Evolutionary conservation across 768 basidiomycete genomes (phyloP).

Genomic region (Botryobasidium botryosum): DNA sequence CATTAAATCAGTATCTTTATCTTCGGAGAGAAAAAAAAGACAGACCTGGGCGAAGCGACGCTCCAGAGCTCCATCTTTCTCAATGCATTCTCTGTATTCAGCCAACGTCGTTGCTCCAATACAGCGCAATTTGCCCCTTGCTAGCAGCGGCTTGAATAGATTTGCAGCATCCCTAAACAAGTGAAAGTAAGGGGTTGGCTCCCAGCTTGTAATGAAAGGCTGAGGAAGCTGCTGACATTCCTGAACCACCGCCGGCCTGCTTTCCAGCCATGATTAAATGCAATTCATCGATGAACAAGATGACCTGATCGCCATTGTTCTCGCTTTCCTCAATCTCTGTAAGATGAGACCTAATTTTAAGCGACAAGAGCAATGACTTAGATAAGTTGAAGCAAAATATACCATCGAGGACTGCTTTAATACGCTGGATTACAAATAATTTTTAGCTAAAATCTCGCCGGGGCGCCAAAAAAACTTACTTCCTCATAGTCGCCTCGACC

Average conservation of each 20-base stretch:
- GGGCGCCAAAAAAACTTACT: no score
- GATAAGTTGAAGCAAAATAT: no score
- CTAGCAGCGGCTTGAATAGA: conserved; percentile 82
- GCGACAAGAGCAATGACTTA: no score
- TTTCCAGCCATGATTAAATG: conserved; percentile 89
- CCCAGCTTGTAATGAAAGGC: no score
- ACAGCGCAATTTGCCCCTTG: conserved; percentile 55
- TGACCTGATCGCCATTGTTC: conserved; percentile 55
- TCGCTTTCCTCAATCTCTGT: conserved; percentile 75
- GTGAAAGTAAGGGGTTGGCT: no score
- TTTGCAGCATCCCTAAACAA: conserved; percentile 34
- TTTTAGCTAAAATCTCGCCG: no score
- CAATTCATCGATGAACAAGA: conserved; percentile 87
- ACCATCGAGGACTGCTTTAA: no score
- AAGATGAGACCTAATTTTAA: not conserved
- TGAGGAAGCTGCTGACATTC: no score
- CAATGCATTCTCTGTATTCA: conserved; percentile 87
- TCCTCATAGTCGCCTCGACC: conserved; percentile 96
- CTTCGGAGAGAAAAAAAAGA: not conserved
- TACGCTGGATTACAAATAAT: no score
- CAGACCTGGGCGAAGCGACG: conserved; percentile 63
- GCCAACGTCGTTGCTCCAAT: conserved; percentile 85
- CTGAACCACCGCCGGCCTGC: no score
- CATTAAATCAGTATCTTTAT: not conserved
- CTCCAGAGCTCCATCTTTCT: conserved; percentile 78